These are phyloP conservation scores for Tilletia walkeri DNA, from an alignment of 1,284 basidiomycete genomes.

Conservation along the genomic window DNA sequence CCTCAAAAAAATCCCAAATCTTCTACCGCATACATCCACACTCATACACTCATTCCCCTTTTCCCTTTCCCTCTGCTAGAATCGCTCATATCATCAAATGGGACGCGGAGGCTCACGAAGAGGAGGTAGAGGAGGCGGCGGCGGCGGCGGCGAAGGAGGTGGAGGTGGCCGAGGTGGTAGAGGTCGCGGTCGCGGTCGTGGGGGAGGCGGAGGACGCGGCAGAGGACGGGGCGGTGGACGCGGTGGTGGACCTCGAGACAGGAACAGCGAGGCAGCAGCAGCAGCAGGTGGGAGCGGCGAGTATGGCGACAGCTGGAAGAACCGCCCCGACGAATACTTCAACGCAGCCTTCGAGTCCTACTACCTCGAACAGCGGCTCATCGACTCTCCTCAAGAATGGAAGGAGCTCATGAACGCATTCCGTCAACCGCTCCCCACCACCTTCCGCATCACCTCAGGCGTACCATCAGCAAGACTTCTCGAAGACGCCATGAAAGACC, in stretches of 20 bases:
- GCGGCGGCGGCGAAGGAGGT: slow-evolving; percentile 24
- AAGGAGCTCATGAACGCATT: slow-evolving; percentile 69
- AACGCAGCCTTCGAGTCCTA: slow-evolving; percentile 47
- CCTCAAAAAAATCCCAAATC: too few relatives aligned
- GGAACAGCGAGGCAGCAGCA: not conserved
- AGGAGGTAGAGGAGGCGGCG: slow-evolving; percentile 26
- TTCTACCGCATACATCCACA: too few relatives aligned
- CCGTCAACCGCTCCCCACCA: slow-evolving; percentile 78
- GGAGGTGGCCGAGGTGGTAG: slow-evolving; percentile 23
- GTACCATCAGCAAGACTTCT: slow-evolving; percentile 48
- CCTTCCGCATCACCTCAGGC: slow-evolving; percentile 76
- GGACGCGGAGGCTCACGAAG: slow-evolving; percentile 20
- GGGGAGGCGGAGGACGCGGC: slow-evolving; percentile 23
- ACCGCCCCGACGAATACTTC: slow-evolving; percentile 21
- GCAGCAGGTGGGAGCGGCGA: not conserved
- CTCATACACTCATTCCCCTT: too few relatives aligned
- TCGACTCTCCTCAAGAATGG: slow-evolving; percentile 66
- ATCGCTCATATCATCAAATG: slow-evolving; percentile 20
- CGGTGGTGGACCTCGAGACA: slow-evolving; percentile 6
- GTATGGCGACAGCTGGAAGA: slow-evolving; percentile 15
- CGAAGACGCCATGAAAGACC: slow-evolving; percentile 46
- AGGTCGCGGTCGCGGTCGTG: slow-evolving; percentile 30
- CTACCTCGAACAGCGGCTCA: slow-evolving; percentile 51
- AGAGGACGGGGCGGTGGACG: slow-evolving; percentile 25
- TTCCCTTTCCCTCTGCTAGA: not conserved